Base-by-base conservation (phyloP, 2,329 filamentous ascomycete genomes). In the Hirsutella rhossiliensis region DNA sequence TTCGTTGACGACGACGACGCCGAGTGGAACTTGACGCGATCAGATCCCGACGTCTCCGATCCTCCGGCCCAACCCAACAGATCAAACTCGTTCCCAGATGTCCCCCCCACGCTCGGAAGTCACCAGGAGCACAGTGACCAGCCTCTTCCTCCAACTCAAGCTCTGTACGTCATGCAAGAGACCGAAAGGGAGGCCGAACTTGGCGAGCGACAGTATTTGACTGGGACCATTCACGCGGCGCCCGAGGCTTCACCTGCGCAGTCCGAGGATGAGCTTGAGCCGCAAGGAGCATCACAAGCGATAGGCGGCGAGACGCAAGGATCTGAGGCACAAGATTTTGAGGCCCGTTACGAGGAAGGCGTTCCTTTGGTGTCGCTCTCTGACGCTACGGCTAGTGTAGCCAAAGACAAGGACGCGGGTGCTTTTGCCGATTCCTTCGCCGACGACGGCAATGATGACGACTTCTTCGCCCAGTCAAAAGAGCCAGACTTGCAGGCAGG, bases 281-380 rank as follows among this genome's bases (percentile, higher is more conserved):
- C 47, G 29, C 55, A 55, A 43, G 50, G 49, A 3, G 46, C 54
- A 11, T 62, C 61, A 8, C 61, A 65, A 38, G 65, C 61, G 9
- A 58, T 71, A 39, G 70, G 70, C 9, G 66, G 70, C 13, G 65
- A 72, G 18, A 48, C 70, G 1, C 56, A 62, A 19, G 65, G 60
- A 37, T 48, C 58, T 2, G 61, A 66, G 12, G 65, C 66, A 31
- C 64, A 71, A 32, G 64, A 64, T 19, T 63, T 66, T 1, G 74
- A 82, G 23, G 73, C 75, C 20, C 75, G 82, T 38, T 87, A 73
- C 49, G 81, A 84, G 46, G 83, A 87, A 62, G 82, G 82, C 0
- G 47, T 87, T 5, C 82, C 82, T 1, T 61, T 87, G 47, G 77
- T 78, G 52, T 66, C 69, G 18, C 59, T 65, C 41, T 44, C 56